Evolutionary conservation across 768 basidiomycete genomes (phyloP).

Genomic region (Trametes sanguinea): DNA sequence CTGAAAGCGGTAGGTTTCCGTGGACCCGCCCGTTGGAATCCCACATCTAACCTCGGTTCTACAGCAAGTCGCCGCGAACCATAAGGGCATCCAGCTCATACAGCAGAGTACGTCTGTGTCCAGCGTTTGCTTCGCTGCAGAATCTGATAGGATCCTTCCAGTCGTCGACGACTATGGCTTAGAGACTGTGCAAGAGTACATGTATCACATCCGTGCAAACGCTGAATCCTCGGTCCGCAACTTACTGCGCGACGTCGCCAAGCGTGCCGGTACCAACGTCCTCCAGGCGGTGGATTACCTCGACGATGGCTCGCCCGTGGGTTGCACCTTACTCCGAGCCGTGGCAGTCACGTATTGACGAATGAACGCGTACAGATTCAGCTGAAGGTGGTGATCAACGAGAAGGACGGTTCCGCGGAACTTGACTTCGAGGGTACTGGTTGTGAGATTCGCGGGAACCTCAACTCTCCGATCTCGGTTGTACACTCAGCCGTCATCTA

Average conservation of each 20-base stretch:
- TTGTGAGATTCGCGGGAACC: slow-evolving; percentile 79
- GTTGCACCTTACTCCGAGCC: slow-evolving; percentile 11
- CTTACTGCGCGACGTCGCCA: slow-evolving; percentile 73
- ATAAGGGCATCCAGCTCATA: slow-evolving; percentile 87
- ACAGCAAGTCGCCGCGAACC: slow-evolving; percentile 92
- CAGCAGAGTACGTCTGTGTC: slow-evolving; percentile 58
- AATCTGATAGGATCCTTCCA: slow-evolving; percentile 29
- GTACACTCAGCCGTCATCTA: slow-evolving; percentile 89
- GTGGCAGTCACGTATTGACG: neutral
- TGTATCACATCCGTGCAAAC: slow-evolving; percentile 87
- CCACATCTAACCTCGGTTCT: too few relatives aligned
- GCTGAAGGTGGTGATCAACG: slow-evolving; percentile 77
- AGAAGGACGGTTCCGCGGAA: slow-evolving; percentile 70
- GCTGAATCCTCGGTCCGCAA: slow-evolving; percentile 87
- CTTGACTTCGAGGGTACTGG: slow-evolving; percentile 88
- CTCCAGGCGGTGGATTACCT: slow-evolving; percentile 80
- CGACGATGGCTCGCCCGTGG: slow-evolving; percentile 84
- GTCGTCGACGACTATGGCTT: slow-evolving; percentile 88
- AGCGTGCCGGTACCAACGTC: slow-evolving; percentile 62
- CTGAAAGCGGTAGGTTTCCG: slow-evolving; percentile 73
- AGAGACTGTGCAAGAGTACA: slow-evolving; percentile 87
- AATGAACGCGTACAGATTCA: slow-evolving; percentile 51
- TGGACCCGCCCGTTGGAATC: too few relatives aligned
- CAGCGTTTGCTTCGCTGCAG: slow-evolving; percentile 6
- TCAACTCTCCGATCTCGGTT: slow-evolving; percentile 84